phyloP scores from a whole-genome alignment of 2,329 filamentous ascomycete species.

The Ceratocystis albifundus region DNA sequence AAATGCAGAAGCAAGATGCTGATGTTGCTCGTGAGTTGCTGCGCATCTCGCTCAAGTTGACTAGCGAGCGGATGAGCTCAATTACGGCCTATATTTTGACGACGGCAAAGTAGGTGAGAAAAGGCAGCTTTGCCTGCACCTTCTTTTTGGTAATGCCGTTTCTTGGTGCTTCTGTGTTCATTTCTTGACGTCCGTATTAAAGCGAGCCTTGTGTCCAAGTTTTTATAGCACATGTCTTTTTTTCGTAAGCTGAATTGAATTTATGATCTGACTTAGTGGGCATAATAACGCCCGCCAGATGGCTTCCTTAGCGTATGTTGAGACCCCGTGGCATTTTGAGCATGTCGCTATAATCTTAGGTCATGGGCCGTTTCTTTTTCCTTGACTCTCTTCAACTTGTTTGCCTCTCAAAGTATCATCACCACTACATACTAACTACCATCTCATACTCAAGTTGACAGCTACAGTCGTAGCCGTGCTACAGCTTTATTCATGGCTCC shows the following conservation, averaged over 20 bases:
- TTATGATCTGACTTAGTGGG: no score
- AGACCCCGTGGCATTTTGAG: no score
- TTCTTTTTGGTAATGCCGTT: not conserved
- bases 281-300: no score
- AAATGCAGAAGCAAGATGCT: slow-evolving; percentile 58
- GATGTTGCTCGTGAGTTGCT: slow-evolving; percentile 76
- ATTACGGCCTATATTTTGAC: slow-evolving; percentile 48
- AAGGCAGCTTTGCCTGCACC: not conserved
- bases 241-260: no score
- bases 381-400: not conserved
- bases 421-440: no score
- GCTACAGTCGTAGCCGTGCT: no score
- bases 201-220: no score
- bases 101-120: slow-evolving; percentile 34
- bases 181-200: not conserved
- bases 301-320: no score
- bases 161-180: not conserved
- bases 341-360: no score
- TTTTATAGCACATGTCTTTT: no score
- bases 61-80: slow-evolving; percentile 76
- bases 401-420: not conserved
- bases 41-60: slow-evolving; percentile 81
- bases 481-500: slow-evolving; percentile 26
- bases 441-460: no score
- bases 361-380: not conserved